phyloP scores from a whole-genome alignment of 2,329 filamentous ascomycete species.

The Fusarium sacchari region DNA sequence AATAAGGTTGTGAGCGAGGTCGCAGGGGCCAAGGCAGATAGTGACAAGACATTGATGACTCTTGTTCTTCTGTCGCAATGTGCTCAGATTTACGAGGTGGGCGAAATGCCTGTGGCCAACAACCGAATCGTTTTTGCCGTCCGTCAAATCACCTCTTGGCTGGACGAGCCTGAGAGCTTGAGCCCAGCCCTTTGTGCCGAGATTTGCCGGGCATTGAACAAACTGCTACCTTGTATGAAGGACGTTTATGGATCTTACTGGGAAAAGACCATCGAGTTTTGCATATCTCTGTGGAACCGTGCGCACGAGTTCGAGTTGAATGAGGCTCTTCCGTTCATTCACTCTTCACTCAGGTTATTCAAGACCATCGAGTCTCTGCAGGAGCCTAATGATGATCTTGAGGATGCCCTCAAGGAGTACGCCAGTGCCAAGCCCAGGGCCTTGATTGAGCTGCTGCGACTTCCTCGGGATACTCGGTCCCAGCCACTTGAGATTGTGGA shows the following conservation, averaged over 20 bases:
- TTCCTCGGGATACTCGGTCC: slow-evolving; percentile 57
- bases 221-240: slow-evolving; percentile 76
- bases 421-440: slow-evolving; percentile 65
- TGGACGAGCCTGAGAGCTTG: slow-evolving; percentile 62
- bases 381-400: slow-evolving; percentile 86
- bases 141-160: slow-evolving; percentile 79
- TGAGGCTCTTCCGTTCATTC: slow-evolving; percentile 68
- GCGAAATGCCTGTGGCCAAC: slow-evolving; percentile 65
- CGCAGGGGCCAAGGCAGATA: slow-evolving; percentile 57
- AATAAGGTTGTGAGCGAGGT: slow-evolving; percentile 71
- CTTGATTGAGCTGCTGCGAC: slow-evolving; percentile 71
- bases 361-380: slow-evolving; percentile 69
- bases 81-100: slow-evolving; percentile 61
- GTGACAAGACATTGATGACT: slow-evolving; percentile 57
- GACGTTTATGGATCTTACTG: slow-evolving; percentile 92
- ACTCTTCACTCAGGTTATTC: slow-evolving; percentile 79
- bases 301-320: slow-evolving; percentile 55
- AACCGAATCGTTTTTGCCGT: slow-evolving; percentile 85
- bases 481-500: slow-evolving; percentile 82
- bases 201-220: slow-evolving; percentile 65
- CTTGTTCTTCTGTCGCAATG: slow-evolving; percentile 66
- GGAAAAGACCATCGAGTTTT: slow-evolving; percentile 71
- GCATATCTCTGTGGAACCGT: slow-evolving; percentile 66
- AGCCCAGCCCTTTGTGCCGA: slow-evolving; percentile 58
- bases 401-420: slow-evolving; percentile 75